These are phyloP conservation scores for Biscogniauxia mediterranea DNA, from an alignment of 2,329 filamentous ascomycete species.

Conservation along the genomic window DNA sequence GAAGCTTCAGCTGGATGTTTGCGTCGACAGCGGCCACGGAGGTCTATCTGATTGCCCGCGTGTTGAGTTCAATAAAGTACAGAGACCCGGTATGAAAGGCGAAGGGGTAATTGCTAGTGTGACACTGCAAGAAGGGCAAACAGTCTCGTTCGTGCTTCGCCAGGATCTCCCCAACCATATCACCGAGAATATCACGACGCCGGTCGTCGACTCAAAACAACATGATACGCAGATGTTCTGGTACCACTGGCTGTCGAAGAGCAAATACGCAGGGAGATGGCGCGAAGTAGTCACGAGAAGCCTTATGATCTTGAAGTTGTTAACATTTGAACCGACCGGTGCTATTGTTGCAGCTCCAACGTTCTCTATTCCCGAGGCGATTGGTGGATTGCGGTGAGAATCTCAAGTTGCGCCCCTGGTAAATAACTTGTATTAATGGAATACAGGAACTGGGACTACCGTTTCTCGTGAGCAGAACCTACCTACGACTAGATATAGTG, in stretches of 20 bases:
- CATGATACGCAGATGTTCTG: slow-evolving; percentile 70
- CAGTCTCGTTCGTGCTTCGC: slow-evolving; percentile 65
- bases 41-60: too few species aligned
- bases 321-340: slow-evolving; percentile 76
- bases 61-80: too few species aligned
- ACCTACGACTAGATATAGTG: background rate
- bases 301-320: slow-evolving; percentile 71
- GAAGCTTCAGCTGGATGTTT: too few species aligned
- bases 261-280: slow-evolving; percentile 70
- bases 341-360: slow-evolving; percentile 76
- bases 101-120: too few species aligned
- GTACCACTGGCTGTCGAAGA: slow-evolving; percentile 71
- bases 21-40: too few species aligned
- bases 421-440: slow-evolving; percentile 9
- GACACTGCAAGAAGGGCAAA: too few species aligned
- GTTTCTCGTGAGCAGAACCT: slow-evolving; percentile 50
- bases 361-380: slow-evolving; percentile 73
- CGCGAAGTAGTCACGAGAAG: slow-evolving; percentile 69
- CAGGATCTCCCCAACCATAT: slow-evolving; percentile 59
- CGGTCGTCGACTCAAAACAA: slow-evolving; percentile 60
- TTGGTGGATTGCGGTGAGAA: slow-evolving; percentile 56
- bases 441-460: slow-evolving; percentile 65
- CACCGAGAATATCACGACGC: slow-evolving; percentile 55
- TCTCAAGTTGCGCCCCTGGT: background rate
- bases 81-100: too few species aligned